These are phyloP conservation scores for Trichosporon ovoides DNA, from an alignment of 1,284 basidiomycete species.

Conservation along the genomic window DNA sequence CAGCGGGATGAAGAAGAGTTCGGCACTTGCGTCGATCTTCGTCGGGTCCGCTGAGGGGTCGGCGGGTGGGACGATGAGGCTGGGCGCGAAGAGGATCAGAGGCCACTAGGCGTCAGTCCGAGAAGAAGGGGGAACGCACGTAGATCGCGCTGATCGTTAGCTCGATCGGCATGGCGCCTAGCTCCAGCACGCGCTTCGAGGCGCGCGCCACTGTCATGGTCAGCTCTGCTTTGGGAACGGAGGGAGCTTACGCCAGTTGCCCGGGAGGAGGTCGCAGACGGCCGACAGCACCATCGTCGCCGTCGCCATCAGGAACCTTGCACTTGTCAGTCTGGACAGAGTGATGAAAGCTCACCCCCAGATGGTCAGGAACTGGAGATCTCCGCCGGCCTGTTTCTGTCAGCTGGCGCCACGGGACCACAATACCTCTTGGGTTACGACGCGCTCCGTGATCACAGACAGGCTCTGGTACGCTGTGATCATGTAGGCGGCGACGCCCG, in stretches of 20 bases:
- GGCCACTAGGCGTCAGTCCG: conserved; percentile 33
- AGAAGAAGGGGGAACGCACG: conserved; percentile 29
- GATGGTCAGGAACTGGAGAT: conserved; percentile 68
- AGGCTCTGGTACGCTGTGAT: conserved; percentile 13
- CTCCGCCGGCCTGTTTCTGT: conserved; percentile 54
- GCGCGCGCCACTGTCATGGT: conserved; percentile 48
- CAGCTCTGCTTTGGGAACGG: neutral
- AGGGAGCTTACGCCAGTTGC: conserved; percentile 50
- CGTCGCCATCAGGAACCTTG: conserved; percentile 56
- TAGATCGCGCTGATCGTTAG: conserved; percentile 67
- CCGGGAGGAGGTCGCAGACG: conserved; percentile 55
- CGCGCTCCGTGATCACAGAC: conserved; percentile 4
- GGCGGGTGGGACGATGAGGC: conserved; percentile 36
- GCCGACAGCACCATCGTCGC: conserved; percentile 56
- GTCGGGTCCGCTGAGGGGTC: conserved; percentile 32
- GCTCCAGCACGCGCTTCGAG: conserved; percentile 57
- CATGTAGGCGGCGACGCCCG: conserved; percentile 38
- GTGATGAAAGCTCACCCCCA: conserved; percentile 57
- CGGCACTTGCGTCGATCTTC: conserved; percentile 4
- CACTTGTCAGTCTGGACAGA: conserved; percentile 9
- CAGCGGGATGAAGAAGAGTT: conserved; percentile 57
- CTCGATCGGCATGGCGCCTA: conserved; percentile 61
- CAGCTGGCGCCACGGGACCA: neutral
- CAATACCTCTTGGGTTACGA: neutral
- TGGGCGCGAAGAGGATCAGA: conserved; percentile 32